These are phyloP conservation scores for Lasiodiplodia sp. DNA, from an alignment of 2,329 filamentous ascomycete species.

Conservation along the genomic window DNA sequence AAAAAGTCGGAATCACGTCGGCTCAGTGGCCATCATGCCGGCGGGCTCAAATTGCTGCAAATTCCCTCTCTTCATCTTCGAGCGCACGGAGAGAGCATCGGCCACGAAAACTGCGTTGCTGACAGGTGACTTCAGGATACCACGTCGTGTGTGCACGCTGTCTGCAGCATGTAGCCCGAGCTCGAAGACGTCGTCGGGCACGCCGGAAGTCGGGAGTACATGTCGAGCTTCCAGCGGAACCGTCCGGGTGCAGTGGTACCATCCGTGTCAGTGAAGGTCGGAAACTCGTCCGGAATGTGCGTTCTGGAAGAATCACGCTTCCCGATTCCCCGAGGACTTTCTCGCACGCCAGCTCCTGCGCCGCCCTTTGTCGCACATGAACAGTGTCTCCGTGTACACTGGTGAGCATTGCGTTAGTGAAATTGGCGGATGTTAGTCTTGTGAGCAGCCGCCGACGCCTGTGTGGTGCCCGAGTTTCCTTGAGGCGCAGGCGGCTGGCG, in stretches of 20 bases:
- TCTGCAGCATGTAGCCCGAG: not conserved
- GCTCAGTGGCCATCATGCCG: not conserved
- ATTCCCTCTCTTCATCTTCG: not conserved
- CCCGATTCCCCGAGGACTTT: conserved; percentile 45
- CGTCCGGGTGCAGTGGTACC: conserved; percentile 34
- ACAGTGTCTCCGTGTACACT: conserved; percentile 45
- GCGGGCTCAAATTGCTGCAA: conserved; percentile 8
- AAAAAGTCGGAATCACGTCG: conserved; percentile 18
- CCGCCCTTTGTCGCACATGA: conserved; percentile 42
- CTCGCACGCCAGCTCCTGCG: conserved; percentile 41
- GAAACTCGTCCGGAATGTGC: conserved; percentile 44
- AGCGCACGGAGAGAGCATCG: not conserved
- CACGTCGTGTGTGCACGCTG: not conserved
- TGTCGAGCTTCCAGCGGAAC: not conserved
- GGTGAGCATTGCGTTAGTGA: conserved; percentile 39
- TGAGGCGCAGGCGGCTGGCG: conserved; percentile 38
- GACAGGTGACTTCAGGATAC: conserved; percentile 3
- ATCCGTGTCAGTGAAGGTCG: conserved; percentile 38
- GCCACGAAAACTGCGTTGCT: conserved; percentile 1
- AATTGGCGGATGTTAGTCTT: conserved; percentile 32
- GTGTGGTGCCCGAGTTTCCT: conserved; percentile 40
- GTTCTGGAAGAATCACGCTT: conserved; percentile 40
- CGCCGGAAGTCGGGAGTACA: conserved; percentile 7
- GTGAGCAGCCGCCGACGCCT: conserved; percentile 36
- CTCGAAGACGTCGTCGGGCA: conserved; percentile 2